Base-by-base conservation (phyloP, 2,329 filamentous ascomycete species). In the Botrytis fabae region DNA sequence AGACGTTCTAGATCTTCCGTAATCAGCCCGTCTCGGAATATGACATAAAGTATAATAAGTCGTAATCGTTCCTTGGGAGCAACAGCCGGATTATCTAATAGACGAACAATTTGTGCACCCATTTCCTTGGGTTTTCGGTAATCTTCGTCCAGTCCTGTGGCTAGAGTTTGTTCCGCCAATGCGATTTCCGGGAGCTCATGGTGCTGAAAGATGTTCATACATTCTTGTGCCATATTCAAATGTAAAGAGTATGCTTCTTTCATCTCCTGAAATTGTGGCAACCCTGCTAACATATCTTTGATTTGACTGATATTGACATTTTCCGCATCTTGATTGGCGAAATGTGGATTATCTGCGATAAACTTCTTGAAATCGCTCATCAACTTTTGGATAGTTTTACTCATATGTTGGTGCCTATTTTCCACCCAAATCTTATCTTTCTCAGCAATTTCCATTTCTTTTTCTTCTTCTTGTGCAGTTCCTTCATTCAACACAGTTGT, bases 321-420 rank as follows among this genome's bases (percentile, higher is more conserved):
- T 73, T 92, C 89, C 75, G 88, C 88, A 75, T 88, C 85, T 80
- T 90, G 87, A 75, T 96, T 91, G 20, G 93, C 93, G 80, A 98
- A 98, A 80, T 98, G 93, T 22, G 95, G 93, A 80, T 99, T 97
- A 74, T 96, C 91, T 61, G 91, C 90, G 78, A 97, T 88, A 83
- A 99, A 99, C 80, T 91, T 95, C 79, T 94, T 91, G 80, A 99
- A 98, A 81, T 98, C 95, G 73, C 90, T 88, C 86, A 95, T 96
- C 74, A 99, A 86, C 82, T 95, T 97, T 80, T 95, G 93, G 78
- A 98, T 95, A 4, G 96, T 96, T 81, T 98, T 95, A 81, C 97
- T 97, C 96, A 99, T 99, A 83, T 99, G 96, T 70, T 90, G 88
- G 83, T 99, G 96, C 71, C 96, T 89, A 80, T 97, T 97, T 74